phyloP scores from a whole-genome alignment of 2,329 filamentous ascomycete species.

The Hypomyces perniciosus region DNA sequence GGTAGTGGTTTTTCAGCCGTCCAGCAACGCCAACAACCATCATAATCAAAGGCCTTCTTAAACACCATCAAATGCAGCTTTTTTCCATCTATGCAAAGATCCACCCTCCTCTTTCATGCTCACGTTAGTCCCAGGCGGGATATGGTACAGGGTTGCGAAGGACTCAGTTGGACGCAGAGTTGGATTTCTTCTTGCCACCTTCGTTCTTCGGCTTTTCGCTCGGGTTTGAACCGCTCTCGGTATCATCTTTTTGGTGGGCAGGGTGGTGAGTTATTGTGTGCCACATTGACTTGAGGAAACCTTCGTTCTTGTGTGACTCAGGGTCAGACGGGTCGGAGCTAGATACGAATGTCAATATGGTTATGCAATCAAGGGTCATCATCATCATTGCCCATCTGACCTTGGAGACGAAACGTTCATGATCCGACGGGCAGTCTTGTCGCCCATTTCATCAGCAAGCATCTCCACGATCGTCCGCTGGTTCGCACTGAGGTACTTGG shows the following conservation, averaged over 20 bases:
- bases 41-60: slow-evolving; percentile 26
- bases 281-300: slow-evolving; percentile 91
- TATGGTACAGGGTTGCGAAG: slow-evolving; percentile 17
- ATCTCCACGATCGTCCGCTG: slow-evolving; percentile 92
- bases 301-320: slow-evolving; percentile 68
- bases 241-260: slow-evolving; percentile 40
- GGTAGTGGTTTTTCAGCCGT: slow-evolving; percentile 15
- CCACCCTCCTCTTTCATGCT: slow-evolving; percentile 12
- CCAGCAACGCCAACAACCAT: slow-evolving; percentile 25
- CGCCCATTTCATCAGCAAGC: slow-evolving; percentile 91
- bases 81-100: slow-evolving; percentile 15
- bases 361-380: slow-evolving; percentile 1
- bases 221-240: slow-evolving; percentile 19
- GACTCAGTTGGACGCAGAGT: slow-evolving; percentile 26
- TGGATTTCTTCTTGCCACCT: slow-evolving; percentile 26
- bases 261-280: slow-evolving; percentile 80
- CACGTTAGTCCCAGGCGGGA: slow-evolving; percentile 15
- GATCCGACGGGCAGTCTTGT: slow-evolving; percentile 83
- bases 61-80: slow-evolving; percentile 34
- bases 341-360: neutral
- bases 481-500: slow-evolving; percentile 86
- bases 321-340: slow-evolving; percentile 22
- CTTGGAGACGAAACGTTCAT: slow-evolving; percentile 63
- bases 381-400: slow-evolving; percentile 19
- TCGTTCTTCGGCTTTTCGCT: slow-evolving; percentile 16